A percentile compares a stretch with the other conserved stretches of the same genome.
Conservation (phyloP, 108 stramenopile species). For the Epipyxis sp. region DNA sequence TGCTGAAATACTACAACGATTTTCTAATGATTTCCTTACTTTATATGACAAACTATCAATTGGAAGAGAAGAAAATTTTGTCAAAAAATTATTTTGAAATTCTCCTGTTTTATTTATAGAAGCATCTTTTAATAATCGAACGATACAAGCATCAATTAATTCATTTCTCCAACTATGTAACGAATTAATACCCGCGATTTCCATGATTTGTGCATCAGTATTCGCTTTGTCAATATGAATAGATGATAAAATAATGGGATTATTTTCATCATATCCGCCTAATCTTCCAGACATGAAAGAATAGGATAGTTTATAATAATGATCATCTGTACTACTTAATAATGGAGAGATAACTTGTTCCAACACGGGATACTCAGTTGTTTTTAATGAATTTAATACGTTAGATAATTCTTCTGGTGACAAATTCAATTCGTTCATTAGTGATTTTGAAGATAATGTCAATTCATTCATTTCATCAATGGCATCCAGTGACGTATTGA, state of each 20-base stretch:
- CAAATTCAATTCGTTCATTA: background rate
- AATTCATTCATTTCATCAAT: too few species aligned
- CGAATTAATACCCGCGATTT: background rate
- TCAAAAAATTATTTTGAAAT: background rate
- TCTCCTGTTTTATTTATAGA: background rate
- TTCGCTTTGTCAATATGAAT: background rate
- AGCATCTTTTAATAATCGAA: background rate
- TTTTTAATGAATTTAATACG: background rate
- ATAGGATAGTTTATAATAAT: background rate
- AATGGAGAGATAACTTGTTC: too few species aligned
- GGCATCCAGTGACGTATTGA: too few species aligned
- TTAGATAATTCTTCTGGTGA: background rate
- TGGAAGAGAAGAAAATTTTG: background rate
- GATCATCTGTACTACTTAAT: too few species aligned
- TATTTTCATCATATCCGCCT: background rate
- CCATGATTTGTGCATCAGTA: background rate
- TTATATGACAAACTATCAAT: background rate
- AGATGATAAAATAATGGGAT: background rate
- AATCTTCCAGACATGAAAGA: background rate
- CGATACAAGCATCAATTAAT: constrained; percentile 20
- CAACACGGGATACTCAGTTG: background rate
- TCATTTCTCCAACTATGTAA: constrained; percentile 12
- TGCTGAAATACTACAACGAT: background rate
- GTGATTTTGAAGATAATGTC: background rate
- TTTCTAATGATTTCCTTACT: background rate